A percentile compares a stretch with the other conserved stretches of the same genome.
Conservation (phyloP, 2,329 filamentous ascomycete species). For the Cryphonectria japonica region DNA sequence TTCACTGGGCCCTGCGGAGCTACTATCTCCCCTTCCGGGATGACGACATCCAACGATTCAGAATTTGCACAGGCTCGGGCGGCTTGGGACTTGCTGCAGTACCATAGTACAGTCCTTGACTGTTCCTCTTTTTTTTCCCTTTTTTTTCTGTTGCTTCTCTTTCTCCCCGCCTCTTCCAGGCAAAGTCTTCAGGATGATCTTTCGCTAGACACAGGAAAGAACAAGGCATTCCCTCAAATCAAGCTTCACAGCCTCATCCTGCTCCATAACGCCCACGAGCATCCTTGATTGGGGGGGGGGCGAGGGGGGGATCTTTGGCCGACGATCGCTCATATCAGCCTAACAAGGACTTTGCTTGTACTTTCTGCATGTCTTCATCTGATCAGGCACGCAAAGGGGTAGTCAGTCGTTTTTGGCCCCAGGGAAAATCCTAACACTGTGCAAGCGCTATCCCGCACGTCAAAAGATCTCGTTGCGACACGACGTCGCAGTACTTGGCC, state of each 20-base stretch:
- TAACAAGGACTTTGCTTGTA: constrained; percentile 21
- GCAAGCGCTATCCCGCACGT: constrained; percentile 22
- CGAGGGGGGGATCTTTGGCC: not conserved
- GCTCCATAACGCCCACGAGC: not conserved
- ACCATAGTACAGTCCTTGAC: not conserved
- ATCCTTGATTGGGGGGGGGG: not conserved
- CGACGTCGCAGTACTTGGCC: not conserved
- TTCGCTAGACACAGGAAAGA: not conserved
- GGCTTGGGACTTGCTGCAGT: not conserved
- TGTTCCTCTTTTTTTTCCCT: not conserved
- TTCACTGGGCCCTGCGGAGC: constrained; percentile 2
- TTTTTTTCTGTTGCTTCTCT: not conserved
- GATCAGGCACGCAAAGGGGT: constrained; percentile 18
- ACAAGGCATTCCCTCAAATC: not conserved
- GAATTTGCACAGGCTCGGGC: constrained; percentile 1
- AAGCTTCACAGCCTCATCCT: constrained; percentile 2
- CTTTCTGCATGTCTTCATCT: constrained; percentile 5
- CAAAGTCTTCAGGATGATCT: not conserved
- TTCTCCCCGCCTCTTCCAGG: constrained; percentile 1
- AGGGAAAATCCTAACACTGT: constrained; percentile 27
- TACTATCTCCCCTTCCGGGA: not conserved
- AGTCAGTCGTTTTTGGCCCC: constrained; percentile 17
- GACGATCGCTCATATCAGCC: constrained; percentile 4
- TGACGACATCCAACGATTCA: constrained; percentile 13
- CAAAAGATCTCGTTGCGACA: constrained; percentile 12